These are phyloP conservation scores for Parathielavia hyrcaniae DNA, from an alignment of 495 filamentous ascomycete species.

Conservation along the genomic window DNA sequence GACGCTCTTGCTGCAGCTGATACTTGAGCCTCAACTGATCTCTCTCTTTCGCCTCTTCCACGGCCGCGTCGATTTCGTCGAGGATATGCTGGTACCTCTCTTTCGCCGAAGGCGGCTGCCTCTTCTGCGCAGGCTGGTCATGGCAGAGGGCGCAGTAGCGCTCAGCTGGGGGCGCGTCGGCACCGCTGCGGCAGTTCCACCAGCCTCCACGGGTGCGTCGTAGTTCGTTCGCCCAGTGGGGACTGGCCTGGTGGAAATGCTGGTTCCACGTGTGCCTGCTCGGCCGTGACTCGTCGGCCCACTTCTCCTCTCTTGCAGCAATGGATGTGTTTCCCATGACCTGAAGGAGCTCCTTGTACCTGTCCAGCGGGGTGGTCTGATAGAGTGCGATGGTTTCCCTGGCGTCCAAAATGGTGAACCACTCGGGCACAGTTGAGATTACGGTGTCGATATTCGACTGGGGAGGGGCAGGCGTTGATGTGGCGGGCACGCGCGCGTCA, in stretches of 20 bases:
- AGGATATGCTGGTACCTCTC: slow-evolving; percentile 16
- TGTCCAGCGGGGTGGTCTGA: background rate
- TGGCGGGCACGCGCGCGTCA: background rate
- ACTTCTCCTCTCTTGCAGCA: slow-evolving; percentile 7
- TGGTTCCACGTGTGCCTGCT: slow-evolving; percentile 23
- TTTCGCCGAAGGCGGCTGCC: background rate
- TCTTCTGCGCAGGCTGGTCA: background rate
- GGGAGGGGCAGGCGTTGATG: background rate
- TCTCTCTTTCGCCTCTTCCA: background rate
- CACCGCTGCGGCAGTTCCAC: slow-evolving; percentile 39
- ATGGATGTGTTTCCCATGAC: slow-evolving; percentile 7
- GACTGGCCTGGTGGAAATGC: slow-evolving; percentile 32
- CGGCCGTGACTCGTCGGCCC: background rate
- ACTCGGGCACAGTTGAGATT: slow-evolving; percentile 24
- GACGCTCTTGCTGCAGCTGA: background rate
- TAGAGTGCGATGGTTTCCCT: slow-evolving; percentile 16
- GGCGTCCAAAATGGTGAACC: slow-evolving; percentile 29
- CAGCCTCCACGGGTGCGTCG: slow-evolving; percentile 31
- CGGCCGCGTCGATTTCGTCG: slow-evolving; percentile 18
- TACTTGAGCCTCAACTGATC: slow-evolving; percentile 9
- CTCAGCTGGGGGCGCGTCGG: slow-evolving; percentile 31
- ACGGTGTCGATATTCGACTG: background rate
- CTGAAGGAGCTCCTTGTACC: slow-evolving; percentile 17
- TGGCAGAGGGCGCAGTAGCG: slow-evolving; percentile 29
- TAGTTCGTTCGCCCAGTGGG: slow-evolving; percentile 28